Conservation (phyloP, 2,329 filamentous ascomycete species). For the Calonectria henricotiae region DNA sequence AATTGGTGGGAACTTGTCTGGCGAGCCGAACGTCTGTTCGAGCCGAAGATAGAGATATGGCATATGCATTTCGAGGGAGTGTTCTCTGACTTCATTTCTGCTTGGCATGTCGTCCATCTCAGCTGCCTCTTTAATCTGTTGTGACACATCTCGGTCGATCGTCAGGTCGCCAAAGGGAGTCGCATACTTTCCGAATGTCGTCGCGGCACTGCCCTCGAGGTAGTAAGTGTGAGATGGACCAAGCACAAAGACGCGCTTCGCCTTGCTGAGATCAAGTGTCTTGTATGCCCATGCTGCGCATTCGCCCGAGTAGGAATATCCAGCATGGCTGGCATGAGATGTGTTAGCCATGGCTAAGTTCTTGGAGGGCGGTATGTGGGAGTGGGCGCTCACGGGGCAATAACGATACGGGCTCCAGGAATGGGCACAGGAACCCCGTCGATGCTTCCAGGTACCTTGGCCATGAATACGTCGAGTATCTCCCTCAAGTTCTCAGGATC, state of each 20-base stretch:
- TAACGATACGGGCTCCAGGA: slow-evolving; percentile 84
- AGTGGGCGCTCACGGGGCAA: slow-evolving; percentile 84
- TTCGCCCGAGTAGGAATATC: slow-evolving; percentile 91
- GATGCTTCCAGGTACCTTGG: slow-evolving; percentile 77
- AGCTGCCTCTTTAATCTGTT: slow-evolving; percentile 63
- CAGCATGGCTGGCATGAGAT: slow-evolving; percentile 80
- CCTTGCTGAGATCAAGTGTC: slow-evolving; percentile 84
- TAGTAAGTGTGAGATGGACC: slow-evolving; percentile 94
- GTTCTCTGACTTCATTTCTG: slow-evolving; percentile 83
- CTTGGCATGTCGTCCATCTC: slow-evolving; percentile 72
- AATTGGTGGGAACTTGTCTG: slow-evolving; percentile 78
- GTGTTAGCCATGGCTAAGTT: slow-evolving; percentile 10
- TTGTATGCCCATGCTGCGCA: slow-evolving; percentile 97
- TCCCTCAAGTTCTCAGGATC: slow-evolving; percentile 72
- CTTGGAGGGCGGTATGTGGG: slow-evolving; percentile 31
- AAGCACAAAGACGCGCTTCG: slow-evolving; percentile 91
- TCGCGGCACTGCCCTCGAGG: slow-evolving; percentile 83
- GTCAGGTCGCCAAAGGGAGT: slow-evolving; percentile 82
- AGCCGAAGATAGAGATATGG: slow-evolving; percentile 91
- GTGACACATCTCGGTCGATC: slow-evolving; percentile 74
- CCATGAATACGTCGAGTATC: slow-evolving; percentile 85
- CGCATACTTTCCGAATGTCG: slow-evolving; percentile 78
- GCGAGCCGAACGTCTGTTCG: slow-evolving; percentile 65
- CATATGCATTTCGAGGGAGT: slow-evolving; percentile 97
- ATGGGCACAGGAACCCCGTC: slow-evolving; percentile 76